phyloP scores from a whole-genome alignment of 2,329 filamentous ascomycete genomes.

The Paraphaeosphaeria sporulosa region DNA sequence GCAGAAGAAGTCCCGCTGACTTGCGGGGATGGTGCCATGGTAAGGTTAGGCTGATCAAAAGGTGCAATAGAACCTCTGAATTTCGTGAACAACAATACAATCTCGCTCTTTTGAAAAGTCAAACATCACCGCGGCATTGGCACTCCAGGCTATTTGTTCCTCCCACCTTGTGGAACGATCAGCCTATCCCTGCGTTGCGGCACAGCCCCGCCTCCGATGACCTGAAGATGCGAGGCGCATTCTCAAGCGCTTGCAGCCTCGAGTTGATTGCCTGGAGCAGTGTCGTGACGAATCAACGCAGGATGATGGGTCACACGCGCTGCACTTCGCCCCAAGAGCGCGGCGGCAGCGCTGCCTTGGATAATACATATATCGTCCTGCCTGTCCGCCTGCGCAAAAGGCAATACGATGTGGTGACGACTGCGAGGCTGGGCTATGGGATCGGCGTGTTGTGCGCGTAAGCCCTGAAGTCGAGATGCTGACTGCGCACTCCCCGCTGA shows the following conservation, averaged over 20 bases:
- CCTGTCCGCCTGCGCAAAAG: conserved; percentile 8
- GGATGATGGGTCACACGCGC: background rate
- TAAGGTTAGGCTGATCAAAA: background rate
- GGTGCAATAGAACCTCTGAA: background rate
- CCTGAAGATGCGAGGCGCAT: conserved; percentile 6
- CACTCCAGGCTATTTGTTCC: conserved; percentile 7
- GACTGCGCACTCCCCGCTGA: background rate
- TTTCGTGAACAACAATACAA: background rate
- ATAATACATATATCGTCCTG: conserved; percentile 1
- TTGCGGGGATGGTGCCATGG: conserved; percentile 14
- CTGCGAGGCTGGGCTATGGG: background rate
- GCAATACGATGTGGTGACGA: conserved; percentile 8
- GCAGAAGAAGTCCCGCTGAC: background rate
- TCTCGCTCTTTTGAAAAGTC: background rate
- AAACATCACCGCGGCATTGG: conserved; percentile 2
- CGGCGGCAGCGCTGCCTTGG: background rate
- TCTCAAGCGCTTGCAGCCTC: conserved; percentile 8
- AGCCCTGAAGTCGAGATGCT: background rate
- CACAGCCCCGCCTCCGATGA: conserved; percentile 8
- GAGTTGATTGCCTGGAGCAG: conserved; percentile 4
- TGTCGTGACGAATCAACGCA: background rate
- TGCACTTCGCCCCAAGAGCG: conserved; percentile 4
- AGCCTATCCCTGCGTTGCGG: conserved; percentile 12
- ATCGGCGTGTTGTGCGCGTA: conserved; percentile 4
- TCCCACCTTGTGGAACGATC: conserved; percentile 4